Conservation (phyloP, 2,329 filamentous ascomycete genomes). For the Proliferodiscus dingleyae region DNA sequence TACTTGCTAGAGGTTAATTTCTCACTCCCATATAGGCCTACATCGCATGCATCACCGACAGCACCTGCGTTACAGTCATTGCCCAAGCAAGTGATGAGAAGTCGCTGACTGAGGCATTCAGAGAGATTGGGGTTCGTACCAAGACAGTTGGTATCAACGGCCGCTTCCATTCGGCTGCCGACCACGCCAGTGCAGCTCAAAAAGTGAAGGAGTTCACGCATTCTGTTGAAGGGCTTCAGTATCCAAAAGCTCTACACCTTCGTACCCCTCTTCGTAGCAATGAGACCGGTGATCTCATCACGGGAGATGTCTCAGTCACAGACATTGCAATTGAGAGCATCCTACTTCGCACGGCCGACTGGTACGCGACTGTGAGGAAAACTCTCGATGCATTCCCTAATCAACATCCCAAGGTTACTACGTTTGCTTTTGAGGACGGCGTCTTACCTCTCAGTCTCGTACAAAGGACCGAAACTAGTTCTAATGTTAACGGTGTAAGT, state of each 20-base stretch:
- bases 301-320: background rate
- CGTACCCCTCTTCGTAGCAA: conserved; percentile 4
- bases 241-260: background rate
- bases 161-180: conserved; percentile 2
- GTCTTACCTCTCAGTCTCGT: background rate
- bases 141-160: background rate
- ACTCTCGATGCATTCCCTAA: background rate
- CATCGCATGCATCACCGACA: conserved; percentile 9
- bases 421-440: conserved; percentile 1
- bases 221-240: conserved; percentile 1
- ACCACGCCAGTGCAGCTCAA: background rate
- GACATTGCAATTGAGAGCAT: conserved; percentile 7
- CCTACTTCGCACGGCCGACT: conserved; percentile 3
- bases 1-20: background rate
- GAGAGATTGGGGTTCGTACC: background rate
- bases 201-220: background rate
- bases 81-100: background rate
- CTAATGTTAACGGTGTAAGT: background rate
- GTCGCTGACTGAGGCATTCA: background rate
- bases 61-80: conserved; percentile 8
- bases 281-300: background rate
- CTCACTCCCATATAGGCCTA: conserved; percentile 8
- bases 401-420: background rate
- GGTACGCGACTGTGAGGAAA: conserved; percentile 6
- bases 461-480: background rate